Evolutionary conservation across 768 basidiomycete species (phyloP), one percentile per base, ranked within the genome.

Genomic region (Phlegmacium glaucopus): DNA sequence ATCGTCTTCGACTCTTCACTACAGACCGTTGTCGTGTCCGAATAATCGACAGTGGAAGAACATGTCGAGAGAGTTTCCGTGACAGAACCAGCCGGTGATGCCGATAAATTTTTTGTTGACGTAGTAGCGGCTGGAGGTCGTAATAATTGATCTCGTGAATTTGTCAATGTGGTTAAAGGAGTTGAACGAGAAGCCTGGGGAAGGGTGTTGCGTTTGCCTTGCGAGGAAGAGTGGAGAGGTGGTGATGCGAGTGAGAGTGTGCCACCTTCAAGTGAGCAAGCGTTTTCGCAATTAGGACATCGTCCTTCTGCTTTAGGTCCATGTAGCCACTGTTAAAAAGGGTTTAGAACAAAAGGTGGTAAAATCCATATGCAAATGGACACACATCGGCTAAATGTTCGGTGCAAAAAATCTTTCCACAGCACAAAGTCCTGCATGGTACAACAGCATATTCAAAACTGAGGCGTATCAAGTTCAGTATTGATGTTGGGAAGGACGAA

Each of bases 381-480:
- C 66, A 37, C 49, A 68, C 66, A 41, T 64, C 63, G 9, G 56
- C 55, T 11, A 68, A 51, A 51, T 68, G 64, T 30, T 68, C 64
- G 1, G 44, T 53, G 50, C 66, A 68, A 41, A 65, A 66, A 6
- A 68, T 57, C 49, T 58, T 64, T 4, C 64, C 63, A 42, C 66
- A 68, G 42, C 66, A 68, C 8, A 64, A 44, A 16, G 64, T 66
- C 30, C 64, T 52, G 30, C 58, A 58, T 1, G 66, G 66, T 27
- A 53, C 49, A 17, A 64, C 60, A 1, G 66, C 63, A 43, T 62
- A 63, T 53, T 68, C 66, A 45, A 68, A 68, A 43, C 62, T 63
- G 35, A 28, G 38, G n/a, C 15, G 18, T 34, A 38, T 35, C 22
- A 22, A 28, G 10, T 34, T 34, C 11, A 39, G 12, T 34, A 12